Percentiles rank a stretch among this genome's conserved stretches.
phyloP scores from a whole-genome alignment of 768 basidiomycete species.

The Podaxis pistillaris region DNA sequence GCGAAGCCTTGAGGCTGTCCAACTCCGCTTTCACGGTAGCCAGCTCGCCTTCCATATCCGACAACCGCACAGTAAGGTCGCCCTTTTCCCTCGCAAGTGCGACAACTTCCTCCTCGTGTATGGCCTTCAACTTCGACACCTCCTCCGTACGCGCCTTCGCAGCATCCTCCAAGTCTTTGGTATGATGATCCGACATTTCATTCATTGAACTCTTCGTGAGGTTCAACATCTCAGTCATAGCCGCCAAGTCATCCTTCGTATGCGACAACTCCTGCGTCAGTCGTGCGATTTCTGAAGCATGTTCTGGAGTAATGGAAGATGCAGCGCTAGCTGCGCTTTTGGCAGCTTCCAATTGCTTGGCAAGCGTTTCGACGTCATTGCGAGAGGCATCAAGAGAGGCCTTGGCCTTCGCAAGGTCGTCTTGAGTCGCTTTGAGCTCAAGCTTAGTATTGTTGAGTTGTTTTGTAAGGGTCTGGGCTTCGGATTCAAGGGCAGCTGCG shows the following conservation, averaged over 20 bases:
- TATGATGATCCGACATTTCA: constrained; percentile 69
- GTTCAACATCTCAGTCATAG: constrained; percentile 62
- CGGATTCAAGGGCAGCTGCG: constrained; percentile 52
- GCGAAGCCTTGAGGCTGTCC: constrained; percentile 47
- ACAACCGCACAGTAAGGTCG: constrained; percentile 58
- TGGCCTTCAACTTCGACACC: constrained; percentile 55
- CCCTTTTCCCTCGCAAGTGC: constrained; percentile 58
- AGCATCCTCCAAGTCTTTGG: constrained; percentile 72
- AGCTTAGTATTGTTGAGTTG: constrained; percentile 57
- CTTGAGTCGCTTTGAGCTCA: constrained; percentile 82
- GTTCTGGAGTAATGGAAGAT: constrained; percentile 41
- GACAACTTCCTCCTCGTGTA: constrained; percentile 61
- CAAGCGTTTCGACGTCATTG: constrained; percentile 54
- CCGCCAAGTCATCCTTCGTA: constrained; percentile 68
- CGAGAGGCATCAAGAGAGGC: constrained; percentile 48
- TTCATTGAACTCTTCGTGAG: constrained; percentile 69
- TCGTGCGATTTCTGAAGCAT: constrained; percentile 52
- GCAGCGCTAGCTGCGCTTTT: constrained; percentile 42
- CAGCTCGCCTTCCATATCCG: constrained; percentile 78
- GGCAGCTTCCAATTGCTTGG: constrained; percentile 64
- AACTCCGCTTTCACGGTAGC: constrained; percentile 59
- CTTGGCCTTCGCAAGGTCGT: constrained; percentile 80
- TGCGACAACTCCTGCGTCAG: constrained; percentile 57
- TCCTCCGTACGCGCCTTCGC: constrained; percentile 71
- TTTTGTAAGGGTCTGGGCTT: constrained; percentile 59